Conservation (phyloP, 768 basidiomycete species). For the Imleria badia region DNA sequence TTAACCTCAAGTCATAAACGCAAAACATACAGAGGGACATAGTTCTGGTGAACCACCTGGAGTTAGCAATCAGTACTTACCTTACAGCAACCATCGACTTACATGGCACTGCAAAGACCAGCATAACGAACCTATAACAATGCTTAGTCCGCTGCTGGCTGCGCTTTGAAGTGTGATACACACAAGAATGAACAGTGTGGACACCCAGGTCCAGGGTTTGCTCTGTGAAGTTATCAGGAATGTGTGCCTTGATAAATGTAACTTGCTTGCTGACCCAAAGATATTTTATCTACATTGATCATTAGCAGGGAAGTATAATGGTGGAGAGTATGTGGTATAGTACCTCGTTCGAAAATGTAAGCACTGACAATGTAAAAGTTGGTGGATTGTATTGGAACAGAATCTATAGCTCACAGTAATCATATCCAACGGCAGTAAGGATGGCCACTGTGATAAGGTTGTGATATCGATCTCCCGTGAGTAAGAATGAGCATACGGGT, state of each 20-base stretch:
- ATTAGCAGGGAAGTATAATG: not conserved
- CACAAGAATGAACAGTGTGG: constrained; percentile 2
- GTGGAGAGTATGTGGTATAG: not conserved
- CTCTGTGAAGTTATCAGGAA: not conserved
- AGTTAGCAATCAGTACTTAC: not conserved
- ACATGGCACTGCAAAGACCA: not conserved
- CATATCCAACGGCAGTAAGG: not conserved
- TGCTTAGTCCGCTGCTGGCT: not conserved
- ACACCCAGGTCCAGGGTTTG: constrained; percentile 3
- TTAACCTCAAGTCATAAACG: not conserved
- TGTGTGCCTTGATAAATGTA: too few species aligned
- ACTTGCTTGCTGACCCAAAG: not conserved
- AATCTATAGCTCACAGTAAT: not conserved
- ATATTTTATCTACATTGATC: not conserved
- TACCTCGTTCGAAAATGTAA: not conserved
- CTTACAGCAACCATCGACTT: not conserved
- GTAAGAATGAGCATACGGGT: not conserved
- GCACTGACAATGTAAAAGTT: not conserved
- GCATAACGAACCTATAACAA: constrained; percentile 3
- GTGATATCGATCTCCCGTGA: not conserved
- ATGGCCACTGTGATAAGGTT: not conserved
- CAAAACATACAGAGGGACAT: not conserved
- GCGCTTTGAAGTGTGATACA: not conserved
- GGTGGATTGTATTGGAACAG: not conserved
- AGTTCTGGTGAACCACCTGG: not conserved